Evolutionary conservation across 106 monocot genomes (phyloP).

Genomic region (Dioscorea alata): DNA sequence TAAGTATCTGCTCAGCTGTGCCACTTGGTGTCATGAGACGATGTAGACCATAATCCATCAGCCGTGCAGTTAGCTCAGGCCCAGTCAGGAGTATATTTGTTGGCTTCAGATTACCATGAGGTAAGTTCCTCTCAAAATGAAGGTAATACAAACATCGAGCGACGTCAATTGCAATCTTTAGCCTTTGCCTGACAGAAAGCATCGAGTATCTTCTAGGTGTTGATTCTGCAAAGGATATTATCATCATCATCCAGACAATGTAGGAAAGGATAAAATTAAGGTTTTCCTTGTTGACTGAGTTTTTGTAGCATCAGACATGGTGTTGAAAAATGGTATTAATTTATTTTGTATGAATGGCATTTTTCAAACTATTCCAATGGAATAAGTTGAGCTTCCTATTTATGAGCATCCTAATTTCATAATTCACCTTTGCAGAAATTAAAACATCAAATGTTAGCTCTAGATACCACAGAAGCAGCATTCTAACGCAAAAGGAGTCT

Average conservation of each 20-base stretch:
- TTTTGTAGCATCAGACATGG: too few relatives aligned
- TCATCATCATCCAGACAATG: too few relatives aligned
- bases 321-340: too few relatives aligned
- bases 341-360: too few relatives aligned
- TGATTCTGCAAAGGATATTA: slow-evolving; percentile 45
- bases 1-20: slow-evolving; percentile 57
- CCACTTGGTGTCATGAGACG: slow-evolving; percentile 64
- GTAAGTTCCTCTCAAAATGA: slow-evolving; percentile 53
- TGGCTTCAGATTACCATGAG: slow-evolving; percentile 85
- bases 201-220: slow-evolving; percentile 72
- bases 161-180: slow-evolving; percentile 72
- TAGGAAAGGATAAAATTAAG: not conserved
- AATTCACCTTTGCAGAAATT: too few relatives aligned
- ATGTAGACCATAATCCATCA: slow-evolving; percentile 73
- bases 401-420: too few relatives aligned
- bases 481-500: too few relatives aligned
- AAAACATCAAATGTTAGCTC: too few relatives aligned
- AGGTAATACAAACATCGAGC: slow-evolving; percentile 60
- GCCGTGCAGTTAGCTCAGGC: slow-evolving; percentile 48
- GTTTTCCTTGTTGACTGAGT: not conserved
- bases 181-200: slow-evolving; percentile 60
- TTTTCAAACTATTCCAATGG: too few relatives aligned
- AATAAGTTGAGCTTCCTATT: too few relatives aligned
- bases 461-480: too few relatives aligned
- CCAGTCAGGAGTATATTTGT: slow-evolving; percentile 73